Evolutionary conservation across 768 basidiomycete genomes (phyloP).

Genomic region (Suillus alpinus): DNA sequence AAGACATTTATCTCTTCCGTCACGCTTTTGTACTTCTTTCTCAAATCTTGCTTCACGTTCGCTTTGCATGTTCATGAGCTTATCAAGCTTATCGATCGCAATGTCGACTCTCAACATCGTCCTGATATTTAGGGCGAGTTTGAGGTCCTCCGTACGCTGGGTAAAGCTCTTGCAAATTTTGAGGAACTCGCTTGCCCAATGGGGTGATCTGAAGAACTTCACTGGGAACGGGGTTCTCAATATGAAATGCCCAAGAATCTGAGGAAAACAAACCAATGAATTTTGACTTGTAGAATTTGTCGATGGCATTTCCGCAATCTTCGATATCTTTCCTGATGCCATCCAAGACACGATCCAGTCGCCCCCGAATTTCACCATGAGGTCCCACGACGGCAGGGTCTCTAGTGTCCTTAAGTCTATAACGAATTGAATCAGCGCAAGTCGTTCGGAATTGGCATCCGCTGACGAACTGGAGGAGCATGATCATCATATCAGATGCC

Average conservation of each 20-base stretch:
- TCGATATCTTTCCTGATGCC: conserved; percentile 40
- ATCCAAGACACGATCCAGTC: conserved; percentile 30
- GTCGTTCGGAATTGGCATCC: background rate
- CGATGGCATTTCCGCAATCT: conserved; percentile 42
- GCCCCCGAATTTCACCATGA: conserved; percentile 32
- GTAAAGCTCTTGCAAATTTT: conserved; percentile 32
- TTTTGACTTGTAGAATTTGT: conserved; percentile 43
- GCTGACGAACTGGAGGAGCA: conserved; percentile 41
- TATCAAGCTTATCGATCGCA: conserved; percentile 13
- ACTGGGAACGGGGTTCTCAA: conserved; percentile 13
- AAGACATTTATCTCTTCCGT: conserved; percentile 32
- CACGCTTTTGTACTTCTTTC: conserved; percentile 22
- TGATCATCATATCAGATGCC: conserved; percentile 50
- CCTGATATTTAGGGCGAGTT: conserved; percentile 37
- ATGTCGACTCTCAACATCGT: conserved; percentile 34
- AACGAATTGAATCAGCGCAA: background rate
- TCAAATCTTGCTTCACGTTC: conserved; percentile 24
- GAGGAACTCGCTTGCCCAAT: conserved; percentile 39
- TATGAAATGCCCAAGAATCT: background rate
- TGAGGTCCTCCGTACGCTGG: conserved; percentile 33
- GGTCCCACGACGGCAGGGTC: conserved; percentile 22
- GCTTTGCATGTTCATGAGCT: conserved; percentile 7
- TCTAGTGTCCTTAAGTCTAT: conserved; percentile 30
- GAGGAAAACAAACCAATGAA: conserved; percentile 33
- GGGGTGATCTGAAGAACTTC: conserved; percentile 30